Evolutionary conservation across 2,329 filamentous ascomycete species (phyloP).

Genomic region (Metarhizium robertsii): DNA sequence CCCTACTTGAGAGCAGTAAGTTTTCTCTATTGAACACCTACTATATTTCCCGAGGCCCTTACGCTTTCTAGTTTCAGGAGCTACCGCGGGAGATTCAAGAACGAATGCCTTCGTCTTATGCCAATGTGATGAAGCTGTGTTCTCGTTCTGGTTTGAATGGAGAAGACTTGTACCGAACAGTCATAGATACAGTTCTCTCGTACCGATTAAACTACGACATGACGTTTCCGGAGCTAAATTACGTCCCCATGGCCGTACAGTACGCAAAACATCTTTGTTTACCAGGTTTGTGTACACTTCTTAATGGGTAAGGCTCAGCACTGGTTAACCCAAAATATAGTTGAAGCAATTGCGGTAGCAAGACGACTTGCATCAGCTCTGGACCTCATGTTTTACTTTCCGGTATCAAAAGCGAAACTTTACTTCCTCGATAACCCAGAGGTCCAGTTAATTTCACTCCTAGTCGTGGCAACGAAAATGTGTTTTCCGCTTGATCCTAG

Average conservation of each 20-base stretch:
- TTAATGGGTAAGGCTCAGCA: conserved; percentile 17
- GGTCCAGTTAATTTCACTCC: conserved; percentile 56
- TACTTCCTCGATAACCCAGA: conserved; percentile 60
- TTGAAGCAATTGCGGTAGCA: conserved; percentile 37
- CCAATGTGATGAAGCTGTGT: conserved; percentile 46
- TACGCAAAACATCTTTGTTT: conserved; percentile 64
- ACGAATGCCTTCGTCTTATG: conserved; percentile 53
- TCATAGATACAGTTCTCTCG: conserved; percentile 52
- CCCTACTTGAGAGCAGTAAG: conserved; percentile 61
- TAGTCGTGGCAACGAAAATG: conserved; percentile 71
- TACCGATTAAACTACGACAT: conserved; percentile 63
- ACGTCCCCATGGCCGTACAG: conserved; percentile 56
- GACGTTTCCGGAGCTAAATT: conserved; percentile 63
- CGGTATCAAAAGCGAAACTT: conserved; percentile 33
- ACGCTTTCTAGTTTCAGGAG: conserved; percentile 34
- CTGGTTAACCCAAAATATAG: conserved; percentile 29
- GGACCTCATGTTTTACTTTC: conserved; percentile 44
- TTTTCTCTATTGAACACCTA: conserved; percentile 1
- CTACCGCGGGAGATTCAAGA: conserved; percentile 57
- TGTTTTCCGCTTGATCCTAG: conserved; percentile 63
- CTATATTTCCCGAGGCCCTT: background rate
- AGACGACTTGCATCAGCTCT: conserved; percentile 38
- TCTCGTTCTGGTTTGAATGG: conserved; percentile 31
- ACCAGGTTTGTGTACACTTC: conserved; percentile 43
- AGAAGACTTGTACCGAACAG: conserved; percentile 53